These are phyloP conservation scores for Stachybotrys chartarum DNA, from an alignment of 2,329 filamentous ascomycete genomes.

Conservation along the genomic window DNA sequence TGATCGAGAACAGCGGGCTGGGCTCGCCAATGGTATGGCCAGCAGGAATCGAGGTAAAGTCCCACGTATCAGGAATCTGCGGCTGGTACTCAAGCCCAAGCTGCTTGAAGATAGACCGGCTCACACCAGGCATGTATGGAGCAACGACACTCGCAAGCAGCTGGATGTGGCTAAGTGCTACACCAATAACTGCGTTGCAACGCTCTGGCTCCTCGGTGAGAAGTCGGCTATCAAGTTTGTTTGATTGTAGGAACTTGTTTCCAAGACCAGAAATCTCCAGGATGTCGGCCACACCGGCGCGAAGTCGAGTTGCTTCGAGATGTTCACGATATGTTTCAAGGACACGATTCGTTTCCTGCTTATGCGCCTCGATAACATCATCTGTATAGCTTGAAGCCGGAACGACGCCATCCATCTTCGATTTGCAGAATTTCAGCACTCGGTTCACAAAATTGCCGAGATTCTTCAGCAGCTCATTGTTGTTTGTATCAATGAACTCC, in stretches of 20 bases:
- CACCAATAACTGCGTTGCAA: constrained; percentile 56
- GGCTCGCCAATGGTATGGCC: constrained; percentile 79
- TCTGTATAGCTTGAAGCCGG: constrained; percentile 56
- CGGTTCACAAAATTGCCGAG: constrained; percentile 70
- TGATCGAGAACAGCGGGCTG: constrained; percentile 72
- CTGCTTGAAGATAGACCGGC: constrained; percentile 69
- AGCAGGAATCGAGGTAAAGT: constrained; percentile 51
- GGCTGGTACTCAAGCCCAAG: constrained; percentile 50
- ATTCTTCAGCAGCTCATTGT: constrained; percentile 77
- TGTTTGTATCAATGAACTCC: constrained; percentile 62
- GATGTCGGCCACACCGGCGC: constrained; percentile 56
- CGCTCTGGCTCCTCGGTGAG: constrained; percentile 47
- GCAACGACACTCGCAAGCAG: constrained; percentile 71
- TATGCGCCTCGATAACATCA: constrained; percentile 44
- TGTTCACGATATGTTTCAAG: constrained; percentile 61
- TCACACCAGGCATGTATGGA: constrained; percentile 80
- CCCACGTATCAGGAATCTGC: constrained; percentile 62
- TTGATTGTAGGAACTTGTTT: constrained; percentile 44
- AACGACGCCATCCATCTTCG: constrained; percentile 65
- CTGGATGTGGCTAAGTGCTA: constrained; percentile 78
- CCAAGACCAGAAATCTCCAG: constrained; percentile 58
- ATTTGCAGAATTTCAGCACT: constrained; percentile 67
- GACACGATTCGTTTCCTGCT: constrained; percentile 57
- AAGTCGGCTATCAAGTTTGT: constrained; percentile 47
- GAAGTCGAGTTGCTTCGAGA: constrained; percentile 65